These are phyloP conservation scores for Panaeolus cyanescens DNA, from an alignment of 768 basidiomycete species.

Conservation along the genomic window DNA sequence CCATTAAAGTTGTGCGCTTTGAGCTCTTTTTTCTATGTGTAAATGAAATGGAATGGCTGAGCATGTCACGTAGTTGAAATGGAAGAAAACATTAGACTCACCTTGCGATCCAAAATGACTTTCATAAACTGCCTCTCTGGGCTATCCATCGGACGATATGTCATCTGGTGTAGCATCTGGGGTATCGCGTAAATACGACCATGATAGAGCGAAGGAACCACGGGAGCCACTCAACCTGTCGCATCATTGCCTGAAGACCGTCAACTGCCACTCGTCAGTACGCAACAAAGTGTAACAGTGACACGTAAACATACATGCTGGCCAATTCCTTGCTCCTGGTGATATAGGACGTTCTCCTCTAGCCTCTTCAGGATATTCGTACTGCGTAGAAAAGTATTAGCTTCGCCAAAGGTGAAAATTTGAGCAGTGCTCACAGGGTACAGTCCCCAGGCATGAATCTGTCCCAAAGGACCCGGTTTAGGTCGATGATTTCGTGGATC, in stretches of 20 bases:
- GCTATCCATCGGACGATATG: slow-evolving; percentile 6
- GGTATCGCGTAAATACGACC: slow-evolving; percentile 13
- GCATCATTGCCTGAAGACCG: slow-evolving; percentile 16
- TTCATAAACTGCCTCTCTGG: slow-evolving; percentile 27
- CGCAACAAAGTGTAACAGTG: background rate
- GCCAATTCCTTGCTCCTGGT: background rate
- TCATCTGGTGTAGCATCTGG: slow-evolving; percentile 19
- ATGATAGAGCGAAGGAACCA: background rate
- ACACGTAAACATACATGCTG: background rate
- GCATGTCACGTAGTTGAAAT: no score
- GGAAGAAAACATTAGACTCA: slow-evolving; percentile 6
- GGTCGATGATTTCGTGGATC: slow-evolving; percentile 22
- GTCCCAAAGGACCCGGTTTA: slow-evolving; percentile 23
- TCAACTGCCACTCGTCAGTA: slow-evolving; percentile 11
- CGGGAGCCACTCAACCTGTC: slow-evolving; percentile 13
- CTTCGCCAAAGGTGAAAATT: background rate
- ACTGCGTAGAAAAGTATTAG: background rate
- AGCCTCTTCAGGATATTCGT: background rate
- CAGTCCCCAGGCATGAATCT: slow-evolving; percentile 31
- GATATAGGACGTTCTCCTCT: background rate
- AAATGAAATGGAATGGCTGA: no score
- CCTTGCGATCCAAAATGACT: slow-evolving; percentile 25
- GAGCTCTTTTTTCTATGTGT: slow-evolving; percentile 7
- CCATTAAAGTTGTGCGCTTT: slow-evolving; percentile 12
- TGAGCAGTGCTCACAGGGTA: slow-evolving; percentile 16